phyloP scores from a whole-genome alignment of 179 eudicot genomes.

The Beta lomatogona region DNA sequence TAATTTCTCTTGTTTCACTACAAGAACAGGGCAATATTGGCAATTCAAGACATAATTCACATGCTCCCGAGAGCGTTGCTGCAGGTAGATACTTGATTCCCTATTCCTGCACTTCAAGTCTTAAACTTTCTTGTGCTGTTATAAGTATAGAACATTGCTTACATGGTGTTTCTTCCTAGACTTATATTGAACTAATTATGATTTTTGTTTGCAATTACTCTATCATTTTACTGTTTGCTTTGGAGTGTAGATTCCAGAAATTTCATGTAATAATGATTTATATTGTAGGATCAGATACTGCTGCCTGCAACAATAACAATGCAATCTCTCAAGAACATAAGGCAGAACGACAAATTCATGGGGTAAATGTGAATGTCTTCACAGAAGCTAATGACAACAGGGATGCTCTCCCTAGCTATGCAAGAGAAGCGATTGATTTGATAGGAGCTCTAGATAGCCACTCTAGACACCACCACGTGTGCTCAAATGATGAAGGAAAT shows the following conservation, averaged over 20 bases:
- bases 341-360: conserved; percentile 25
- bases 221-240: background rate
- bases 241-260: background rate
- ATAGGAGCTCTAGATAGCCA: conserved; percentile 62
- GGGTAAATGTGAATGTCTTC: conserved; percentile 27
- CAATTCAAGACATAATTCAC: conserved; percentile 31
- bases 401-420: conserved; percentile 27
- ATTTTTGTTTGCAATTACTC: background rate
- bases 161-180: background rate
- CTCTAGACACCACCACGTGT: conserved; percentile 31
- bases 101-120: background rate
- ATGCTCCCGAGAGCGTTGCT: conserved; percentile 27
- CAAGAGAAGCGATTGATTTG: conserved; percentile 72
- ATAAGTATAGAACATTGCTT: background rate
- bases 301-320: conserved; percentile 20
- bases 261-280: background rate
- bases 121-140: too few relatives aligned
- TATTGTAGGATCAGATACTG: conserved; percentile 32
- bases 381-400: conserved; percentile 32
- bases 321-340: conserved; percentile 33
- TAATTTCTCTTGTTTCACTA: conserved; percentile 31
- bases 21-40: conserved; percentile 28
- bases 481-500: conserved; percentile 35
- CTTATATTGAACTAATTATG: background rate
- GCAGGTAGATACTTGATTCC: conserved; percentile 23